A percentile compares a stretch with the other conserved stretches of the same genome.
phyloP scores from a whole-genome alignment of 129 eudicot genomes.

The Ambrosia trifida region DNA sequence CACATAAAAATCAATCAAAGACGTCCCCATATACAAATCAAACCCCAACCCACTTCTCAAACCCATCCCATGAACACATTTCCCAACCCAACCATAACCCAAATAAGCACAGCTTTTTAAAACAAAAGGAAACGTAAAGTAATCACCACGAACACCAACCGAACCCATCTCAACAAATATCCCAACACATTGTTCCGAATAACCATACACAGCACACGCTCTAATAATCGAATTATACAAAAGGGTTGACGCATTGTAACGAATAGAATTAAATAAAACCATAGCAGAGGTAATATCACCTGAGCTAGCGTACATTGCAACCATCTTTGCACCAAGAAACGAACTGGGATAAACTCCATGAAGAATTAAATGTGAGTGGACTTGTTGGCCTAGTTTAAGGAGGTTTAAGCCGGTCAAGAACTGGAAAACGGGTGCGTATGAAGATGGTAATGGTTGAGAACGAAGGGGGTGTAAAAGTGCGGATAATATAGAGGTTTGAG shows the following conservation, averaged over 20 bases:
- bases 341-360: slow-evolving; percentile 54
- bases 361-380: slow-evolving; percentile 57
- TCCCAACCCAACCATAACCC: slow-evolving; percentile 39
- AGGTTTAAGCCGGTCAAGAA: slow-evolving; percentile 57
- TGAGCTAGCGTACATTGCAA: slow-evolving; percentile 81
- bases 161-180: slow-evolving; percentile 40
- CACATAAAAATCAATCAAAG: slow-evolving; percentile 69
- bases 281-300: slow-evolving; percentile 61
- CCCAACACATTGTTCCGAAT: slow-evolving; percentile 23
- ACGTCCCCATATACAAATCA: slow-evolving; percentile 73
- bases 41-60: slow-evolving; percentile 59
- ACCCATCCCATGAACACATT: slow-evolving; percentile 54
- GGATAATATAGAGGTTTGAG: slow-evolving; percentile 28
- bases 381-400: slow-evolving; percentile 59
- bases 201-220: slow-evolving; percentile 45
- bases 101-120: slow-evolving; percentile 63
- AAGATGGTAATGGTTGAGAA: slow-evolving; percentile 24
- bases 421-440: slow-evolving; percentile 61
- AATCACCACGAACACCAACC: slow-evolving; percentile 46
- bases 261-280: slow-evolving; percentile 28
- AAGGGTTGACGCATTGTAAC: slow-evolving; percentile 36
- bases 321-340: slow-evolving; percentile 64
- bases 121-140: slow-evolving; percentile 80
- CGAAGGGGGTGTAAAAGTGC: slow-evolving; percentile 50
- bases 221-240: slow-evolving; percentile 66